These are phyloP conservation scores for Syzygium grande DNA, from an alignment of 345 rosid species.

Conservation along the genomic window DNA sequence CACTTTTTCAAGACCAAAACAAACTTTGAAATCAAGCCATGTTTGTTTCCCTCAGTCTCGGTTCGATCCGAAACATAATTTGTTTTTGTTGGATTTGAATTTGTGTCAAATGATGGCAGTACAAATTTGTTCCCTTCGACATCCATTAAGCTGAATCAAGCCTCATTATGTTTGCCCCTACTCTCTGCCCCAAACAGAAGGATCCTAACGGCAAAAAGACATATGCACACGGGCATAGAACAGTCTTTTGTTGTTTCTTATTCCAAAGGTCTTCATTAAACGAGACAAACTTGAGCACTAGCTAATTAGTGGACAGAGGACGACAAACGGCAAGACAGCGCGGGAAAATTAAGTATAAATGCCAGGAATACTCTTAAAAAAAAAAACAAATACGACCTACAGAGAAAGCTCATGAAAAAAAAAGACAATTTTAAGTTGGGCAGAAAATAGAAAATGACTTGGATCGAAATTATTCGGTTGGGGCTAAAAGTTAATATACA, in stretches of 20 bases:
- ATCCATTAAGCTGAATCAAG: background rate
- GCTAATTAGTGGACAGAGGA: background rate
- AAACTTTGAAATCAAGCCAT: background rate
- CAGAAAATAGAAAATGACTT: too few species aligned
- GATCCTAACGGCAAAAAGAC: background rate
- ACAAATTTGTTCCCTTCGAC: background rate
- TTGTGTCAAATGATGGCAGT: background rate
- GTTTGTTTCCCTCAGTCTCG: background rate
- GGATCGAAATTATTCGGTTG: too few species aligned
- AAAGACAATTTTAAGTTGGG: too few species aligned
- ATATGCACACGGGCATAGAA: background rate
- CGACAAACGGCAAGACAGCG: background rate
- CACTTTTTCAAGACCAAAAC: background rate
- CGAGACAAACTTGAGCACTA: background rate
- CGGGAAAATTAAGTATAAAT: background rate
- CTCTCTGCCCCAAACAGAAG: background rate
- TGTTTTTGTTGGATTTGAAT: background rate
- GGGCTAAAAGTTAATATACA: too few species aligned
- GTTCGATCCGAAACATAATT: background rate
- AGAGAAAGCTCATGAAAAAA: too few species aligned
- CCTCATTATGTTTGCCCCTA: background rate
- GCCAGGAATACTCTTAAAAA: too few species aligned
- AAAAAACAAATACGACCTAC: too few species aligned
- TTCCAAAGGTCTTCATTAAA: background rate
- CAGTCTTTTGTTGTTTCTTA: background rate